Evolutionary conservation across 331 rosid genomes (phyloP).

Genomic region (Stylosanthes scabra): DNA sequence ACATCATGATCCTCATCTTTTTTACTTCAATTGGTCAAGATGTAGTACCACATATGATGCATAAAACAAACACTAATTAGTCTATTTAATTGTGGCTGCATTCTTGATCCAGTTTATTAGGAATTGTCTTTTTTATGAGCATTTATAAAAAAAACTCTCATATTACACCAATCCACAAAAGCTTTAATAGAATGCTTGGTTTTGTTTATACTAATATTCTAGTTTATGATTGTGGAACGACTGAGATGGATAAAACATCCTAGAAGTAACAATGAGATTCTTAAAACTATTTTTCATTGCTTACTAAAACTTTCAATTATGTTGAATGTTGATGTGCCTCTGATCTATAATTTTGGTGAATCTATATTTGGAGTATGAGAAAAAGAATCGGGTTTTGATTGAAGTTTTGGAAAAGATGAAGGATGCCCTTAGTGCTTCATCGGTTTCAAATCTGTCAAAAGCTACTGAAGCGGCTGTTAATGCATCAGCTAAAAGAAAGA

Average conservation of each 20-base stretch:
- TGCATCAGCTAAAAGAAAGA: constrained; percentile 52
- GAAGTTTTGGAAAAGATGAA: no score
- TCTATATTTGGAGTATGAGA: constrained; percentile 64
- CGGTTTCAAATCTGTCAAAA: constrained; percentile 53
- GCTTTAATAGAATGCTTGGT: background rate
- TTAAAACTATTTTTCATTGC: background rate
- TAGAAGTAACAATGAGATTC: no score
- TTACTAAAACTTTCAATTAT: constrained; percentile 16
- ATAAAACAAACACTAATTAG: background rate
- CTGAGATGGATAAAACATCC: constrained; percentile 14
- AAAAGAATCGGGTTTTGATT: constrained; percentile 36
- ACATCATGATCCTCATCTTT: background rate
- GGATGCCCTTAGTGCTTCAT: constrained; percentile 49
- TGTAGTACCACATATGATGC: constrained; percentile 15
- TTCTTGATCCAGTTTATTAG: background rate
- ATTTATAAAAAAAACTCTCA: background rate
- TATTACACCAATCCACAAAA: background rate
- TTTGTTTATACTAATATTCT: constrained; percentile 12
- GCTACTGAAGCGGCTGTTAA: constrained; percentile 55
- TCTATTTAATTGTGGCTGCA: constrained; percentile 20
- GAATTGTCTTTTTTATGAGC: constrained; percentile 9
- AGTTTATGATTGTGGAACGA: constrained; percentile 18
- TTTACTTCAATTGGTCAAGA: constrained; percentile 8
- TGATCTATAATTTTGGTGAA: constrained; percentile 17
- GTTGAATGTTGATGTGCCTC: constrained; percentile 10